A percentile compares a stretch with the other conserved stretches of the same genome.
These are phyloP conservation scores for Kwoniella heveanensis DNA, from an alignment of 768 basidiomycete species.

Conservation along the genomic window DNA sequence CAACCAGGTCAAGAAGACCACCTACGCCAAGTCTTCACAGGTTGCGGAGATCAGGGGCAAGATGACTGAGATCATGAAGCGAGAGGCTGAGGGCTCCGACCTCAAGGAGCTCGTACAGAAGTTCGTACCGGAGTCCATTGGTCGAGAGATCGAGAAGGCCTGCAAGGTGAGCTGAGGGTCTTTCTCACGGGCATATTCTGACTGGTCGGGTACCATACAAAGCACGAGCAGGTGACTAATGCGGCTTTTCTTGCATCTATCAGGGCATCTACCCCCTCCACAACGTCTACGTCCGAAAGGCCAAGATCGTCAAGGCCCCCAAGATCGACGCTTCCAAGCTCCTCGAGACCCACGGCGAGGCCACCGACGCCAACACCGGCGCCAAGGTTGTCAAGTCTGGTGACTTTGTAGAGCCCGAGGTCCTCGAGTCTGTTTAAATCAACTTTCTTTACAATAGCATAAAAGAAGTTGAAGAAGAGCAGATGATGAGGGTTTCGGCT, in stretches of 20 bases:
- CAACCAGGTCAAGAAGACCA: constrained; percentile 97
- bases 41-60: constrained; percentile 97
- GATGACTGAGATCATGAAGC: constrained; percentile 83
- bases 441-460: neutral
- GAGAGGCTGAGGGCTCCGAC: constrained; percentile 92
- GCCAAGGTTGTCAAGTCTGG: constrained; percentile 76
- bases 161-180: constrained; percentile 56
- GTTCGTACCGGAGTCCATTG: constrained; percentile 98
- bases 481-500: neutral
- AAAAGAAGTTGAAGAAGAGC: neutral
- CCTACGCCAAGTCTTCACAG: constrained; percentile 93
- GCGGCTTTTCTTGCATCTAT: neutral
- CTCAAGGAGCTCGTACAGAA: constrained; percentile 90
- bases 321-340: constrained; percentile 95
- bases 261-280: constrained; percentile 97
- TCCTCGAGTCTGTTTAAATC: constrained; percentile 81
- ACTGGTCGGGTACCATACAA: too few species aligned
- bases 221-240: neutral
- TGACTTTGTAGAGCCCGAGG: constrained; percentile 97
- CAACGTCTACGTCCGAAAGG: constrained; percentile 98
- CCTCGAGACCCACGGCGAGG: constrained; percentile 93
- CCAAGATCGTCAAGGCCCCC: constrained; percentile 97
- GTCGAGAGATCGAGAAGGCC: constrained; percentile 99
- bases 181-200: too few species aligned
- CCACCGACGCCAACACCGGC: constrained; percentile 85